Percentiles rank a stretch among this genome's conserved stretches.
Conservation (phyloP, 2,329 filamentous ascomycete species). For the Albifimbria verrucaria region DNA sequence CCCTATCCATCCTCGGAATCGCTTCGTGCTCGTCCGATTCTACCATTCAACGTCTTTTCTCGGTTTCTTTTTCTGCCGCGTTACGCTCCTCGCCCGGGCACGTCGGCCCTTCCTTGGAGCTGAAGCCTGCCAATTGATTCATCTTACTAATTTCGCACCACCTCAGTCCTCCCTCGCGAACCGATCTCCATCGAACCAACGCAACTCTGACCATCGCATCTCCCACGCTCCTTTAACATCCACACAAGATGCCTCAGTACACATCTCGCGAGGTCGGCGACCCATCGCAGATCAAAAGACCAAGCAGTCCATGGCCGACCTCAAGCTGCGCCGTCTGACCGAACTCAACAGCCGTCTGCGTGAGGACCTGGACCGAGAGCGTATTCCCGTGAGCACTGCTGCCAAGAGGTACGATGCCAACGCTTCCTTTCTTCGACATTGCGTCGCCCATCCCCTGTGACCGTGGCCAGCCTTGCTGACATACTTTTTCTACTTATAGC, state of each 20-base stretch:
- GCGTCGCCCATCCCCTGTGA: background rate
- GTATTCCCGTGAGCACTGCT: constrained; percentile 94
- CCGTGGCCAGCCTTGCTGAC: constrained; percentile 6
- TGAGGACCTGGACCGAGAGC: constrained; percentile 91
- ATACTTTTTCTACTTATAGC: constrained; percentile 44
- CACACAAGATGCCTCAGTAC: constrained; percentile 59
- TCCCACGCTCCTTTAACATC: constrained; percentile 6
- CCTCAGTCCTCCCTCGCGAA: constrained; percentile 6
- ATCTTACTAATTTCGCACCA: background rate
- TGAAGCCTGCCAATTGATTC: background rate
- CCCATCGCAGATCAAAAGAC: constrained; percentile 76
- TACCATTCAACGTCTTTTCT: background rate
- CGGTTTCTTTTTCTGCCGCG: background rate
- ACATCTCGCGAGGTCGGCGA: constrained; percentile 65
- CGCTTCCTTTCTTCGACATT: too few species aligned
- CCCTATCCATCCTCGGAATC: background rate
- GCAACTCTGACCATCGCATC: constrained; percentile 11
- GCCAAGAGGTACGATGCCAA: constrained; percentile 71
- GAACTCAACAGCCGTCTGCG: constrained; percentile 95
- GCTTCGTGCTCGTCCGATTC: too few species aligned
- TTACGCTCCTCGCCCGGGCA: too few species aligned
- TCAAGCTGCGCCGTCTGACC: constrained; percentile 93
- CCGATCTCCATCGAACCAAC: constrained; percentile 9
- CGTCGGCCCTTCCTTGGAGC: too few species aligned
- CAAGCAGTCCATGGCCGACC: constrained; percentile 98